A percentile compares a stretch with the other conserved stretches of the same genome.
These are phyloP conservation scores for Alternaria burnsii DNA, from an alignment of 2,329 filamentous ascomycete species.

Conservation along the genomic window DNA sequence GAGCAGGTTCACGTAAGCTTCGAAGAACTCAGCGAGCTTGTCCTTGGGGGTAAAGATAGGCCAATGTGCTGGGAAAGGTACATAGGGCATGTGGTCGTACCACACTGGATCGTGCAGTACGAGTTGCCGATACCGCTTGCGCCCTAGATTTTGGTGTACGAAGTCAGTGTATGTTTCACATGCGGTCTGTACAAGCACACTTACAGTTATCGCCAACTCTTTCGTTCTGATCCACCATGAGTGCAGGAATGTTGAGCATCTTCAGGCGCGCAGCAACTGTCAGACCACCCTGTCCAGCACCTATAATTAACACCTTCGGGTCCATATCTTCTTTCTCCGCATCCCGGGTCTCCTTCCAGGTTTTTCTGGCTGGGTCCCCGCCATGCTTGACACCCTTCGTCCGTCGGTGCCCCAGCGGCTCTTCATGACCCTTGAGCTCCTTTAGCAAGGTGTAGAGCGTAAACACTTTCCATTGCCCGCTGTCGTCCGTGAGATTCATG, in stretches of 20 bases:
- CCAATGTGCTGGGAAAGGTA: slow-evolving; percentile 45
- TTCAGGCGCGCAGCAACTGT: slow-evolving; percentile 55
- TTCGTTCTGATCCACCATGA: slow-evolving; percentile 57
- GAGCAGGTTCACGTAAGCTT: slow-evolving; percentile 48
- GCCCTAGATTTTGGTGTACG: slow-evolving; percentile 23
- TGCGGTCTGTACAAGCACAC: too few species aligned
- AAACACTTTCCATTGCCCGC: slow-evolving; percentile 52
- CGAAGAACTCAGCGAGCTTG: slow-evolving; percentile 51
- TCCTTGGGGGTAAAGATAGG: slow-evolving; percentile 46
- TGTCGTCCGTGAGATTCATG: slow-evolving; percentile 45
- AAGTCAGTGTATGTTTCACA: too few species aligned
- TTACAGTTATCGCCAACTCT: slow-evolving; percentile 56
- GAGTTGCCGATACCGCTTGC: slow-evolving; percentile 56
- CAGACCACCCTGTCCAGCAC: slow-evolving; percentile 57
- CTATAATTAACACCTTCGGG: slow-evolving; percentile 43
- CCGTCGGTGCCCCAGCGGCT: slow-evolving; percentile 34
- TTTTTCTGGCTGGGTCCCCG: slow-evolving; percentile 39
- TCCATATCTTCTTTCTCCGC: slow-evolving; percentile 37
- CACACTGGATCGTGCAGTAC: slow-evolving; percentile 54
- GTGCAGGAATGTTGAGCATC: slow-evolving; percentile 53
- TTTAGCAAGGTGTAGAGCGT: slow-evolving; percentile 50
- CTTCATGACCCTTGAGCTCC: slow-evolving; percentile 49
- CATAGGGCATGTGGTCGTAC: slow-evolving; percentile 52
- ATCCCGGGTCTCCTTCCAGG: slow-evolving; percentile 43
- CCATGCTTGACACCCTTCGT: slow-evolving; percentile 42